Conservation (phyloP, 805 yeast genomes). For the Candida pini region DNA sequence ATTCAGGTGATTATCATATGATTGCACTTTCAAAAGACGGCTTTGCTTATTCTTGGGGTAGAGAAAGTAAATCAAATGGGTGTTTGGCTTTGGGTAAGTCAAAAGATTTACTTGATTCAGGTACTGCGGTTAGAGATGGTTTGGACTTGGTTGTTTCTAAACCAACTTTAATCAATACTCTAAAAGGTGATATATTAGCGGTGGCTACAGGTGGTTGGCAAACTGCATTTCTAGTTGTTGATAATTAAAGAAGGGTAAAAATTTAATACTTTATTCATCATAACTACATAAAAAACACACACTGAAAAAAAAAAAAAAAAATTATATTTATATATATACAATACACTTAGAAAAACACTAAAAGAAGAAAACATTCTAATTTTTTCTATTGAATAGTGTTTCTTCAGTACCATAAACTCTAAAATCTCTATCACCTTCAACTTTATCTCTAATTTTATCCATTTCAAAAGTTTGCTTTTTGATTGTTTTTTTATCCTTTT, state of each 20-base stretch:
- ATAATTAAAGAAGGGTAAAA: no score
- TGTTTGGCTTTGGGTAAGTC: slow-evolving; percentile 59
- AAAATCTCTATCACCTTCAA: slow-evolving; percentile 76
- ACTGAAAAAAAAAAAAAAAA: background rate
- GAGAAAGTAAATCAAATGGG: slow-evolving; percentile 57
- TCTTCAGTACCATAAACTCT: slow-evolving; percentile 66
- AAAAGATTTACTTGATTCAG: slow-evolving; percentile 6
- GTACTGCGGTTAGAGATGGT: slow-evolving; percentile 27
- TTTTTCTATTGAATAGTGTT: slow-evolving; percentile 18
- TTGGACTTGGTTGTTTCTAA: slow-evolving; percentile 30
- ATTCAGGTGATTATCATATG: slow-evolving; percentile 68
- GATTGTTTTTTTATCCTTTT: slow-evolving; percentile 60
- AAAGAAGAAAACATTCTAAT: background rate
- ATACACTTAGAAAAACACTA: background rate
- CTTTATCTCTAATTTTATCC: slow-evolving; percentile 71
- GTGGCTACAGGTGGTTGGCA: slow-evolving; percentile 82
- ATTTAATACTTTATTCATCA: no score
- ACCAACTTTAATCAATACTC: slow-evolving; percentile 38
- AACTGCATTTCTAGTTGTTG: slow-evolving; percentile 40
- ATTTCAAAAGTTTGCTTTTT: slow-evolving; percentile 62
- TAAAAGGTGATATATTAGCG: slow-evolving; percentile 46
- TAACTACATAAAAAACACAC: background rate
- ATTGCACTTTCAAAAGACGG: slow-evolving; percentile 60
- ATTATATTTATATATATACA: background rate
- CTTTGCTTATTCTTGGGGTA: slow-evolving; percentile 59